Percentiles rank a stretch among this genome's conserved stretches.
Evolutionary conservation across 352 stramenopile species (phyloP).

Genomic region (Ochromonadaceae sp.): DNA sequence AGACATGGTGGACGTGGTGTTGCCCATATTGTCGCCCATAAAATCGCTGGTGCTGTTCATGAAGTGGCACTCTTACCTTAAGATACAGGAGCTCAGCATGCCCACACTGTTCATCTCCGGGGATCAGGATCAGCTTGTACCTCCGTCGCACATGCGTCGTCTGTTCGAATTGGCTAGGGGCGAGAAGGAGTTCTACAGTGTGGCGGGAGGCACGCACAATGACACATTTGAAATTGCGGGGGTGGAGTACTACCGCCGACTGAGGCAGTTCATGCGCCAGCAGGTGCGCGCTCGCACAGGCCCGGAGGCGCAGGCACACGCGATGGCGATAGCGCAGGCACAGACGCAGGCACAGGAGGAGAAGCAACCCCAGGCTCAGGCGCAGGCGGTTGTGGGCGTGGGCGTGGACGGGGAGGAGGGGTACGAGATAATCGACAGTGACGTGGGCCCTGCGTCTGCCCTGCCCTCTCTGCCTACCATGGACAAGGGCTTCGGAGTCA

Average conservation of each 20-base stretch:
- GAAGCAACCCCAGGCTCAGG: too few species aligned
- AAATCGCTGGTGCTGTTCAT: slow-evolving; percentile 32
- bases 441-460: too few species aligned
- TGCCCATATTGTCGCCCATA: slow-evolving; percentile 28
- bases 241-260: slow-evolving; percentile 48
- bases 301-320: too few species aligned
- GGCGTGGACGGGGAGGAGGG: too few species aligned
- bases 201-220: slow-evolving; percentile 69
- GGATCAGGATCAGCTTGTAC: slow-evolving; percentile 58
- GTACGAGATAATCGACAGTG: too few species aligned
- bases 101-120: slow-evolving; percentile 66
- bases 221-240: slow-evolving; percentile 68
- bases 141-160: slow-evolving; percentile 60
- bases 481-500: too few species aligned
- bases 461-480: too few species aligned
- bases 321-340: too few species aligned
- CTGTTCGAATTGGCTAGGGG: slow-evolving; percentile 45
- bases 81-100: slow-evolving; percentile 42
- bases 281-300: too few species aligned
- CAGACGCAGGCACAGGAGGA: too few species aligned
- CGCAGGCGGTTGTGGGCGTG: too few species aligned
- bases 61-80: slow-evolving; percentile 20
- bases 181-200: slow-evolving; percentile 43
- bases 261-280: slow-evolving; percentile 46
- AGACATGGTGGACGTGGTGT: slow-evolving; percentile 35